These are phyloP conservation scores for Candida khao-thaluensis DNA, from an alignment of 805 yeast species.

Conservation along the genomic window DNA sequence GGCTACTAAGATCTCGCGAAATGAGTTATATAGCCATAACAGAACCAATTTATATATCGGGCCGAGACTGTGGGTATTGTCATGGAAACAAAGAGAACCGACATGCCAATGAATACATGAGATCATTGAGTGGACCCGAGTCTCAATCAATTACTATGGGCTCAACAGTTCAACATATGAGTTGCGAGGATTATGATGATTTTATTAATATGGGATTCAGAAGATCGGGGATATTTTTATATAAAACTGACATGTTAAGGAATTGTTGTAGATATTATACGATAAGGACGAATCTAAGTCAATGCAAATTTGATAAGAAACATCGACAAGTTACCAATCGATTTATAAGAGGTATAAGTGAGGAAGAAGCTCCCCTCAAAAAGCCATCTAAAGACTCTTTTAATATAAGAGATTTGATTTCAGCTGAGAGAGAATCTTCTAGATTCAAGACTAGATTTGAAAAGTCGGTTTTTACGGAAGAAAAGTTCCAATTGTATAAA, in stretches of 20 bases:
- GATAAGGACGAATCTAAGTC: constrained; percentile 56
- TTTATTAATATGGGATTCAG: constrained; percentile 74
- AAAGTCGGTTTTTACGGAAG: constrained; percentile 49
- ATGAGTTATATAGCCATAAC: constrained; percentile 29
- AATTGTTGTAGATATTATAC: constrained; percentile 81
- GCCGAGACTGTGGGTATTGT: constrained; percentile 72
- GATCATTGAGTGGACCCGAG: constrained; percentile 10
- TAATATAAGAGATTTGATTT: constrained; percentile 31
- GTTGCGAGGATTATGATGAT: constrained; percentile 55
- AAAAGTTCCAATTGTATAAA: constrained; percentile 60
- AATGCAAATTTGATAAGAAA: constrained; percentile 57
- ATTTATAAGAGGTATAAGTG: constrained; percentile 45
- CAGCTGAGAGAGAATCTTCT: constrained; percentile 37
- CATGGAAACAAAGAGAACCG: constrained; percentile 43
- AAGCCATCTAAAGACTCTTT: constrained; percentile 11
- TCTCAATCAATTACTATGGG: constrained; percentile 33
- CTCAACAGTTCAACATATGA: constrained; percentile 43
- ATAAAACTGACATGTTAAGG: constrained; percentile 62
- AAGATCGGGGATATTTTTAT: constrained; percentile 70
- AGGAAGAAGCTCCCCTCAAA: constrained; percentile 9
- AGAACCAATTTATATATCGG: constrained; percentile 44
- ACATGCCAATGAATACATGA: constrained; percentile 34
- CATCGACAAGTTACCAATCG: constrained; percentile 64
- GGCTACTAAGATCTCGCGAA: not conserved
- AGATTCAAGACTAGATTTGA: constrained; percentile 49